Evolutionary conservation across 164 flowering plant species (phyloP).

Genomic region (Malania oleifera): DNA sequence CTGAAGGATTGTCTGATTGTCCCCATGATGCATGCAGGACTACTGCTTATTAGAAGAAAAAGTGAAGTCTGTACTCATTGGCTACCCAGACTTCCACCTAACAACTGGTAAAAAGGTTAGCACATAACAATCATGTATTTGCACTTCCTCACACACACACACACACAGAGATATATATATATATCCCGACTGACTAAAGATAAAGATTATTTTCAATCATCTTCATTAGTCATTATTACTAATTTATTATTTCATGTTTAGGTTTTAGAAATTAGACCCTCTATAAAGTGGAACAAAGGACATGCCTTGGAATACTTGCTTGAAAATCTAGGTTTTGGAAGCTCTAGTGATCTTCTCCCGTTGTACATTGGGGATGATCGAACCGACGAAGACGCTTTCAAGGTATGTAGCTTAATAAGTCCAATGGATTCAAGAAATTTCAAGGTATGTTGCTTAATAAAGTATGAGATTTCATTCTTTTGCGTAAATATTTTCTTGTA

Average conservation of each 20-base stretch:
- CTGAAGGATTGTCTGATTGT: too few species aligned
- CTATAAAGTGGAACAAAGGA: conserved; percentile 43
- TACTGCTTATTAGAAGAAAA: conserved; percentile 19
- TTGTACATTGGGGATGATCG: conserved; percentile 43
- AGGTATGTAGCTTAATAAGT: too few species aligned
- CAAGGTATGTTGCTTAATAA: too few species aligned
- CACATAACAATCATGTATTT: too few species aligned
- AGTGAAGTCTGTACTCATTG: conserved; percentile 25
- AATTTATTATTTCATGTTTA: not conserved
- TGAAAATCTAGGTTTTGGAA: conserved; percentile 26
- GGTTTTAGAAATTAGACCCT: conserved; percentile 41
- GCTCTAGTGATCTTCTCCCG: conserved; percentile 25
- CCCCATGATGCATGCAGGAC: conserved; percentile 18
- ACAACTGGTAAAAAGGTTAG: conserved; percentile 37
- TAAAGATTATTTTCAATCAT: too few species aligned
- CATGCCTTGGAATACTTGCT: conserved; percentile 36
- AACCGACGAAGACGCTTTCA: conserved; percentile 46
- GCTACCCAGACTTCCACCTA: conserved; percentile 25
- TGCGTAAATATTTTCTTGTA: conserved; percentile 14
- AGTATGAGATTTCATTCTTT: too few species aligned
- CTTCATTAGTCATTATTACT: too few species aligned
- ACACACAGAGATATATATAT: too few species aligned
- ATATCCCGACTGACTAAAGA: too few species aligned
- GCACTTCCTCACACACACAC: too few species aligned
- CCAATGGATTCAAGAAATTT: too few species aligned